Evolutionary conservation across 2,329 filamentous ascomycete genomes (phyloP), one percentile per base, ranked within the genome.

Genomic region (Coniochaeta sp.): DNA sequence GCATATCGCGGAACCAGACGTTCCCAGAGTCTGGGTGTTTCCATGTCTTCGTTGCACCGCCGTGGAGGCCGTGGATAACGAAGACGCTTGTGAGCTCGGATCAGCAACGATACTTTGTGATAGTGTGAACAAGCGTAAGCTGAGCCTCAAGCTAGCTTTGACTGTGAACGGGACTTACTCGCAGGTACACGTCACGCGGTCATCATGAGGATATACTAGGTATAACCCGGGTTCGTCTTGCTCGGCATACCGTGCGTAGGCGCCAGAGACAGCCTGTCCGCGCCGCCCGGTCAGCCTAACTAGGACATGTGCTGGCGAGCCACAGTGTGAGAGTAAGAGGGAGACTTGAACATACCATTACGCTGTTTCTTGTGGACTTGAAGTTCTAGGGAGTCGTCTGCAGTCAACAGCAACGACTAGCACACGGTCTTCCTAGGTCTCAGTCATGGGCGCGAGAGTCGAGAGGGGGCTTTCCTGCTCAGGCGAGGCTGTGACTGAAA

Each of bases 11-110:
- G 40, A 58, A 58, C 57, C 57, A 58, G 28, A 58, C 24, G 57
- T 54, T 59, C 14, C 40, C 40, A 9, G 40, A 52, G 17, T 59
- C 57, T 2, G 57, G 57, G 28, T 59, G 57, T 12, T 54, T 52
- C 57, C 44, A 59, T 34, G 40, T 59, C 40, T 54, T 59, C 19
- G 57, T 59, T 10, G 57, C 47, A n/a, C 57, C 57, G n/a, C 57
- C 57, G n/a, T 59, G 57, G 17, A 59, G 42, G 2, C 57, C 42
- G 17, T 59, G 57, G 4, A 59, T 36, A 12, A 54, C 19, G 34
- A 59, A 59, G 26, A 59, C 42, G 26, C 57, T 54, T 19, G 36
- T 19, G 16, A 17, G 7, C 36, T 17, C 38, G 3, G 9, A 10
- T 17, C 38, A 40, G 34, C 10, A 36, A 12, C 5, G 34, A 12